phyloP scores from a whole-genome alignment of 306 rosid species.

The Pachyrhizus erosus region DNA sequence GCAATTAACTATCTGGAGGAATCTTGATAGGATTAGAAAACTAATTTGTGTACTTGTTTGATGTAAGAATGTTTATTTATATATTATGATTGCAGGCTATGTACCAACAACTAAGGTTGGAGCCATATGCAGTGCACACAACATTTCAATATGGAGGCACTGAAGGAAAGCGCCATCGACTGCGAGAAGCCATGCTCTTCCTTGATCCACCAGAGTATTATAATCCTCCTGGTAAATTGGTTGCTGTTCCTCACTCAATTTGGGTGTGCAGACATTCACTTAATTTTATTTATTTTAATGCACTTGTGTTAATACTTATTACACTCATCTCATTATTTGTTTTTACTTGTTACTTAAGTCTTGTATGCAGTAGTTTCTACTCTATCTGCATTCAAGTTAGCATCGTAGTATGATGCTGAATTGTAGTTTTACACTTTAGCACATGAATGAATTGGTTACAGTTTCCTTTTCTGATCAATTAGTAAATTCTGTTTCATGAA shows the following conservation, averaged over 20 bases:
- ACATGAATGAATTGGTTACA: conserved; percentile 24
- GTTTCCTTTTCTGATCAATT: conserved; percentile 29
- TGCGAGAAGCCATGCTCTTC: conserved; percentile 92
- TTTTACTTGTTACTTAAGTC: conserved; percentile 16
- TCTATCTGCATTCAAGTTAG: conserved; percentile 22
- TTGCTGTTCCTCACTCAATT: conserved; percentile 19
- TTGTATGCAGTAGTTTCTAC: conserved; percentile 8
- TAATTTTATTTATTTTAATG: conserved; percentile 21
- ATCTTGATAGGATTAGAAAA: conserved; percentile 35
- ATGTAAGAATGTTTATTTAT: conserved; percentile 1
- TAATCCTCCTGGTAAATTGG: conserved; percentile 74
- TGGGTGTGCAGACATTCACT: conserved; percentile 30
- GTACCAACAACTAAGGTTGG: conserved; percentile 86
- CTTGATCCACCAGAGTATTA: conserved; percentile 89
- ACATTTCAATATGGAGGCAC: conserved; percentile 97
- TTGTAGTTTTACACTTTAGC: conserved; percentile 3
- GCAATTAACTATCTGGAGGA: conserved; percentile 31
- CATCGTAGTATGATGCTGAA: conserved; percentile 28
- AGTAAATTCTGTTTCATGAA: conserved; percentile 25
- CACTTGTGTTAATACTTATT: conserved; percentile 14
- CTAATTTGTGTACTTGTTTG: conserved; percentile 8
- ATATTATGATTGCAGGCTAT: conserved; percentile 64
- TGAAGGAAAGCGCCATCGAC: conserved; percentile 95
- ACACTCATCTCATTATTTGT: conserved; percentile 31
- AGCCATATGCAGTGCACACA: conserved; percentile 95